Percentiles rank a stretch among this genome's conserved stretches.
Evolutionary conservation across 108 stramenopile species (phyloP).

Genomic region (Mayamaea pseudoterrestris): DNA sequence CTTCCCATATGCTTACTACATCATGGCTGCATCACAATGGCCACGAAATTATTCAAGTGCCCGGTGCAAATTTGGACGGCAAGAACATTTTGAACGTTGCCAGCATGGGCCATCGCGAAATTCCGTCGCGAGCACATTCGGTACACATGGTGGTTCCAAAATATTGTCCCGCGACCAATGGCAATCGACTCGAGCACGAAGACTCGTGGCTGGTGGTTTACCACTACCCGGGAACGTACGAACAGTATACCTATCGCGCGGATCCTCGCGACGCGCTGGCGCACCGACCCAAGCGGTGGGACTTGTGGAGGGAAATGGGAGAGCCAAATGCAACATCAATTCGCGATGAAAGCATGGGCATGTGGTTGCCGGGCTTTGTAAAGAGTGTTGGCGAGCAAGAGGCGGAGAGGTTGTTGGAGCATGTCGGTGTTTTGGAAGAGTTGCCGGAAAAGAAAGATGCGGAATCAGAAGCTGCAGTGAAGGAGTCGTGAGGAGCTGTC

Average conservation of each 20-base stretch:
- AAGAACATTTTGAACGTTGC: conserved; percentile 1
- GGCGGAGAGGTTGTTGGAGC: not conserved
- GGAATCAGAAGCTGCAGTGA: not conserved
- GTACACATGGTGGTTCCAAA: conserved; percentile 6
- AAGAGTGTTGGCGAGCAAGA: conserved; percentile 2
- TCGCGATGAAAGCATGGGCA: conserved; percentile 6
- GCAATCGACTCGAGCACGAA: not conserved
- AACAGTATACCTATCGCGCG: conserved; percentile 15
- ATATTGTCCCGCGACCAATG: not conserved
- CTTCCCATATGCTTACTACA: conserved; percentile 2
- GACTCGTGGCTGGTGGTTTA: conserved; percentile 6
- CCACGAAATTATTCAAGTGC: conserved; percentile 1
- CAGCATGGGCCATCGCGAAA: not conserved
- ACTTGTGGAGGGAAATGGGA: not conserved
- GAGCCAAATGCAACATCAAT: not conserved
- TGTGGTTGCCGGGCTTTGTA: conserved; percentile 16
- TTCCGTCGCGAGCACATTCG: conserved; percentile 4
- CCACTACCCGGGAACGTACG: conserved; percentile 15
- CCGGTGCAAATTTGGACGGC: conserved; percentile 9
- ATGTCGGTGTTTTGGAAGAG: conserved; percentile 7
- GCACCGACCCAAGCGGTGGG: conserved; percentile 2
- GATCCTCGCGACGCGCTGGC: conserved; percentile 11
- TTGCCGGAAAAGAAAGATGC: not conserved
- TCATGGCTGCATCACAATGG: conserved; percentile 13
- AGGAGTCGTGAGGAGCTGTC: not conserved